These are phyloP conservation scores for Neocucurbitaria cava DNA, from an alignment of 2,329 filamentous ascomycete species.

Conservation along the genomic window DNA sequence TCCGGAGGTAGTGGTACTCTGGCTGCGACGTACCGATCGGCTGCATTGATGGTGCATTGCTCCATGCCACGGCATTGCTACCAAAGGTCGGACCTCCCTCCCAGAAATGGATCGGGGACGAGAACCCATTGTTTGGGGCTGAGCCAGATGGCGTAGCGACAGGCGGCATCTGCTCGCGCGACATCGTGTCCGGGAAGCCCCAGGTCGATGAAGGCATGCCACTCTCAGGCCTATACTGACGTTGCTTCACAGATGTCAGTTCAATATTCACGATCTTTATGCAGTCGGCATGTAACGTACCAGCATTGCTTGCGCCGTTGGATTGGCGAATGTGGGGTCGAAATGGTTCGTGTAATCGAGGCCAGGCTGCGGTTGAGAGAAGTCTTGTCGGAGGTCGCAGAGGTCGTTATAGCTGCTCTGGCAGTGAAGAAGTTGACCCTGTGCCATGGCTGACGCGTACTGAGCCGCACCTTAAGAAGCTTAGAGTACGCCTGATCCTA, in stretches of 20 bases:
- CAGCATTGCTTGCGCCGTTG: constrained; percentile 24
- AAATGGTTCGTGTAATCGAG: constrained; percentile 2
- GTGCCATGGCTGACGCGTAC: constrained; percentile 18
- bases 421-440: constrained; percentile 14
- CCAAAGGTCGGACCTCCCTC: neutral
- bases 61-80: constrained; percentile 3
- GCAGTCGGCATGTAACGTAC: constrained; percentile 12
- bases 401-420: constrained; percentile 5
- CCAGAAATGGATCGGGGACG: constrained; percentile 6
- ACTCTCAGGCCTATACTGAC: constrained; percentile 10
- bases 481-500: constrained; percentile 7
- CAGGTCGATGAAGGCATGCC: constrained; percentile 10
- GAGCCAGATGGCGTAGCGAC: neutral
- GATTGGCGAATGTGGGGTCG: neutral
- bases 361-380: constrained; percentile 6
- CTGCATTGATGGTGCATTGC: constrained; percentile 4
- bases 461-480: constrained; percentile 10
- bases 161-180: constrained; percentile 2
- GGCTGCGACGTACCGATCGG: constrained; percentile 12
- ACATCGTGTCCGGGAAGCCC: constrained; percentile 9
- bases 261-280: neutral
- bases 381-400: constrained; percentile 1
- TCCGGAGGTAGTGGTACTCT: constrained; percentile 9
- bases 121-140: neutral
- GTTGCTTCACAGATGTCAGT: constrained; percentile 15